phyloP scores from a whole-genome alignment of 805 yeast species.

The Yarrowia yakushimensis region DNA sequence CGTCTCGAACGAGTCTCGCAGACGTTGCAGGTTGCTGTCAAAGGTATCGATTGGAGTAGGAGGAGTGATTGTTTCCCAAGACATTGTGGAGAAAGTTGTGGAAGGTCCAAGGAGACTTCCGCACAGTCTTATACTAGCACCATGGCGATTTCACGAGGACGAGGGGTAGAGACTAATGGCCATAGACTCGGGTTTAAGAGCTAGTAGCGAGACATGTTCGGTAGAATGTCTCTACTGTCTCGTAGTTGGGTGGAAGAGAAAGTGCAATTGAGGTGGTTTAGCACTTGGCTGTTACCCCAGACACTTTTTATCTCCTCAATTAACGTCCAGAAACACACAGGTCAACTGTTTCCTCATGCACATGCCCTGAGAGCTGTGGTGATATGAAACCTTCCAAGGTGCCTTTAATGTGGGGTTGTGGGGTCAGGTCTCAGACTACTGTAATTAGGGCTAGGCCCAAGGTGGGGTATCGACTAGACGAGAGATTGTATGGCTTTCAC shows the following conservation, averaged over 20 bases:
- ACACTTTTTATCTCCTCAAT: not conserved
- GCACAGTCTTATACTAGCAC: not conserved
- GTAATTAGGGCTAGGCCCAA: not conserved
- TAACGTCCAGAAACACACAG: not conserved
- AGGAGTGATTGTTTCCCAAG: slow-evolving; percentile 18
- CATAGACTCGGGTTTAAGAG: not conserved
- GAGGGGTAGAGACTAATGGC: slow-evolving; percentile 13
- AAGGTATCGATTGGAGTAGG: slow-evolving; percentile 1
- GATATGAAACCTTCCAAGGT: not conserved
- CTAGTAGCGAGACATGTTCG: not conserved
- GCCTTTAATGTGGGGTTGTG: slow-evolving; percentile 9
- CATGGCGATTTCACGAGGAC: not conserved
- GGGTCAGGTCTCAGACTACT: slow-evolving; percentile 12
- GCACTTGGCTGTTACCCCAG: too few species aligned
- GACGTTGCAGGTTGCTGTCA: not conserved
- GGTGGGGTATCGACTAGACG: not conserved
- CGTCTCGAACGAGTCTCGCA: slow-evolving; percentile 41
- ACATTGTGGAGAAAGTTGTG: not conserved
- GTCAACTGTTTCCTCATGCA: not conserved
- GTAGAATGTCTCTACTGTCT: too few species aligned
- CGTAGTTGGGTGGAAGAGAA: too few species aligned
- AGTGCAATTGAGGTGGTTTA: not conserved
- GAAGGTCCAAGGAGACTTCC: too few species aligned
- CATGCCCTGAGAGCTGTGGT: not conserved
- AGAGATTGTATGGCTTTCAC: not conserved